Conservation (phyloP, 768 basidiomycete species). For the Galerina marginata region DNA sequence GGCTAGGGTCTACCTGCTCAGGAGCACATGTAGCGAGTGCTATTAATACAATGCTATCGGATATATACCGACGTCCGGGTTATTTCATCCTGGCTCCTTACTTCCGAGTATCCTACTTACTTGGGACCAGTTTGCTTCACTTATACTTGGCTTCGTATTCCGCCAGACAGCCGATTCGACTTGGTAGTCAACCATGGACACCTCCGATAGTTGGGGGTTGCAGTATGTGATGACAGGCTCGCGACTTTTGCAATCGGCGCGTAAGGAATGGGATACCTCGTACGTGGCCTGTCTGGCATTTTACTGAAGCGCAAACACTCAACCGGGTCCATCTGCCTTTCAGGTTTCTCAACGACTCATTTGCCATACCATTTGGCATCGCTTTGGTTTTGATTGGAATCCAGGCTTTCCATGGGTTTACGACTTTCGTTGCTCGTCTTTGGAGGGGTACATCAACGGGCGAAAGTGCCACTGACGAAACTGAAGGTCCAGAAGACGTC, state of each 20-base stretch:
- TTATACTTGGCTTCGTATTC: too few relatives aligned
- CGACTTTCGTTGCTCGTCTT: not conserved
- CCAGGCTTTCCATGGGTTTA: constrained; percentile 4
- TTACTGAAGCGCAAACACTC: not conserved
- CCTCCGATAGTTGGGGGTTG: not conserved
- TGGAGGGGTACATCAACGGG: not conserved
- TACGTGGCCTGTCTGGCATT: not conserved
- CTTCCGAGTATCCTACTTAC: too few relatives aligned
- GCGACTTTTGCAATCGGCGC: not conserved
- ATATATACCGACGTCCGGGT: too few relatives aligned
- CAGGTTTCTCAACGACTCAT: constrained; percentile 10
- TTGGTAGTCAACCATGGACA: not conserved
- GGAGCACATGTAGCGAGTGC: too few relatives aligned
- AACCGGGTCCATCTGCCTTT: not conserved
- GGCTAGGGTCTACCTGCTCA: too few relatives aligned
- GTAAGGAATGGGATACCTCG: not conserved
- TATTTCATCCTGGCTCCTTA: too few relatives aligned
- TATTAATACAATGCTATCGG: too few relatives aligned
- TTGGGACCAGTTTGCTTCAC: too few relatives aligned
- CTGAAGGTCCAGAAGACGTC: not conserved
- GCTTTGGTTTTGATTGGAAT: constrained; percentile 4
- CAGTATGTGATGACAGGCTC: not conserved
- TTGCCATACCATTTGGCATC: constrained; percentile 15
- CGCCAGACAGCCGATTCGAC: too few relatives aligned
- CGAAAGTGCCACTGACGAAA: not conserved